phyloP scores from a whole-genome alignment of 192 early-diverging fungal species.

The Gamsiella multidivaricata region DNA sequence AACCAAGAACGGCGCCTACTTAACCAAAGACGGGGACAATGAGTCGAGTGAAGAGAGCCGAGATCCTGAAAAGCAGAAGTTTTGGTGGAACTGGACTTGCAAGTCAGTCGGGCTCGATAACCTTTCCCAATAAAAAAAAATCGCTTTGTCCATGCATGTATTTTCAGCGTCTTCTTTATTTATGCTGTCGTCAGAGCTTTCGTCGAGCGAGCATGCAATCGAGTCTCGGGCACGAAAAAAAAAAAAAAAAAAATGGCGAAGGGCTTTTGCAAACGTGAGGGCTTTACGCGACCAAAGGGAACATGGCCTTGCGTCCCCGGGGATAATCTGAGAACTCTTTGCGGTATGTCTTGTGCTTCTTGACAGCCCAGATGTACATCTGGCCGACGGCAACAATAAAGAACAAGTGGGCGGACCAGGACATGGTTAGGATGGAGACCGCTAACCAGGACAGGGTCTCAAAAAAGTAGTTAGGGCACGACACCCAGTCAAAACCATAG shows the following conservation, averaged over 20 bases:
- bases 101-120: conserved; percentile 25
- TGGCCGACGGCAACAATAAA: conserved; percentile 78
- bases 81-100: conserved; percentile 57
- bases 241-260: too few species aligned
- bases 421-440: conserved; percentile 78
- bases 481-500: conserved; percentile 91
- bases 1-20: conserved; percentile 26
- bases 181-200: too few species aligned
- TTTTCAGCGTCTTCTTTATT: too few species aligned
- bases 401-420: conserved; percentile 69
- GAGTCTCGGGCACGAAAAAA: too few species aligned
- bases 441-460: conserved; percentile 87
- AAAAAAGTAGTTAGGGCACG: conserved; percentile 95
- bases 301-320: conserved; percentile 80
- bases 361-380: conserved; percentile 96
- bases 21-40: not conserved
- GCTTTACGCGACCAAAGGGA: conserved; percentile 73
- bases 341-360: conserved; percentile 92
- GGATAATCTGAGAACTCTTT: conserved; percentile 95
- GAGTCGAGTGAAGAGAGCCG: conserved; percentile 52
- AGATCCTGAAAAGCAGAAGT: conserved; percentile 46
- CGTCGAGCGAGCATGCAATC: too few species aligned
- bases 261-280: too few species aligned
- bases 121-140: not conserved
- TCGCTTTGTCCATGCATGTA: too few species aligned